These are phyloP conservation scores for Phoma herbarum DNA, from an alignment of 2,329 filamentous ascomycete genomes.

Conservation along the genomic window DNA sequence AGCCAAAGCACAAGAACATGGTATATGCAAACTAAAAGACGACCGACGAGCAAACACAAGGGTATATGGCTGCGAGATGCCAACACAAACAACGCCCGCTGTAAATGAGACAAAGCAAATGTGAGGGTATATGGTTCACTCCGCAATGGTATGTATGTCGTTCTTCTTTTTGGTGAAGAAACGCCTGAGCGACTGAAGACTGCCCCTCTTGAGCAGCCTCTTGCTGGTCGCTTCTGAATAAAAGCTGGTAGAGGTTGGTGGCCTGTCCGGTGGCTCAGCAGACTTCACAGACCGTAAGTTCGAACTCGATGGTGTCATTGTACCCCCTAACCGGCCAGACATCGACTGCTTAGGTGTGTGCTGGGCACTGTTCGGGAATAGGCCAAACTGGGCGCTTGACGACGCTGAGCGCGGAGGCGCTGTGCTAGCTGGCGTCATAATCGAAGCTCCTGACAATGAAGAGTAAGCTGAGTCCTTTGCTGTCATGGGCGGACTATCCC, in stretches of 20 bases:
- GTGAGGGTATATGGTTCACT: constrained; percentile 36
- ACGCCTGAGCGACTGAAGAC: constrained; percentile 47
- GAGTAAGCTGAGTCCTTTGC: constrained; percentile 53
- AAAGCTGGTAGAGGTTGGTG: constrained; percentile 43
- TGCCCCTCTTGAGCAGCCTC: constrained; percentile 45
- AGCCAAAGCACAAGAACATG: constrained; percentile 6
- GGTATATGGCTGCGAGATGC: constrained; percentile 25
- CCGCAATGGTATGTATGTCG: constrained; percentile 45
- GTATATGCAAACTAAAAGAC: constrained; percentile 15
- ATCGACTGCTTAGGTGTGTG: constrained; percentile 46
- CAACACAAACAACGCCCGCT: constrained; percentile 24
- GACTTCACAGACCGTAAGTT: constrained; percentile 24
- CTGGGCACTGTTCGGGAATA: constrained; percentile 44
- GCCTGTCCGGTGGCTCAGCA: constrained; percentile 34
- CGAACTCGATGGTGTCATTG: constrained; percentile 36
- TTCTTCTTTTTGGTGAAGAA: constrained; percentile 50
- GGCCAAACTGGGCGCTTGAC: constrained; percentile 46
- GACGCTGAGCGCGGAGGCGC: constrained; percentile 43
- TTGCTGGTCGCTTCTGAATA: constrained; percentile 28
- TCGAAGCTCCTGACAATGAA: constrained; percentile 48
- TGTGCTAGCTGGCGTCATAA: constrained; percentile 36
- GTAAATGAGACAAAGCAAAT: constrained; percentile 26
- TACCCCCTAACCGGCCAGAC: constrained; percentile 39
- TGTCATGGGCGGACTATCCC: constrained; percentile 45
- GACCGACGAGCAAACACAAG: constrained; percentile 20